Percentiles rank a stretch among this genome's conserved stretches.
Evolutionary conservation across 1,139 yeast species (phyloP).

Genomic region (Scheffersomyces lignicola): DNA sequence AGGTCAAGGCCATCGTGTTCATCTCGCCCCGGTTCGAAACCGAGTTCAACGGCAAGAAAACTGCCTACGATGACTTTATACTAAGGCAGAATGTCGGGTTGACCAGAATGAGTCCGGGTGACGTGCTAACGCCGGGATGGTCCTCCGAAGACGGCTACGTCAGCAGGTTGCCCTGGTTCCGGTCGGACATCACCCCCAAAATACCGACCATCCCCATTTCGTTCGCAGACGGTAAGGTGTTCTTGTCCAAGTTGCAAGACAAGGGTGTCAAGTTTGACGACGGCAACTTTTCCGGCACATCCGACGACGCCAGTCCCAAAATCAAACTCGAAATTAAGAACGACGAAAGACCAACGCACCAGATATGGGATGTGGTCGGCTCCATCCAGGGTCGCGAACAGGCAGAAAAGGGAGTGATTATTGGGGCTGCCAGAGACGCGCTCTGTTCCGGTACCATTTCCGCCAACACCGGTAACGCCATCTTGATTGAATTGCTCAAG

Average conservation of each 20-base stretch:
- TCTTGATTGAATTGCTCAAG: slow-evolving; percentile 70
- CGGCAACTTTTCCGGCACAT: slow-evolving; percentile 30
- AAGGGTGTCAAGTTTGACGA: slow-evolving; percentile 45
- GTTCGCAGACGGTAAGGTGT: slow-evolving; percentile 59
- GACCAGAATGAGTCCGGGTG: slow-evolving; percentile 71
- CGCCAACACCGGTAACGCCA: slow-evolving; percentile 75
- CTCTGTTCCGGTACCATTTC: slow-evolving; percentile 72
- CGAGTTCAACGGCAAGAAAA: slow-evolving; percentile 22
- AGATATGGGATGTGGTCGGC: slow-evolving; percentile 78
- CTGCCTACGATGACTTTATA: slow-evolving; percentile 44
- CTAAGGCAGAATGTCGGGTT: slow-evolving; percentile 68
- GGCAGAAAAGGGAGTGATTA: slow-evolving; percentile 65
- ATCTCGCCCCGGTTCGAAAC: slow-evolving; percentile 27
- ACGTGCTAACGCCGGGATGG: slow-evolving; percentile 79
- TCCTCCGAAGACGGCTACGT: slow-evolving; percentile 46
- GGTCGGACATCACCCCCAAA: slow-evolving; percentile 59
- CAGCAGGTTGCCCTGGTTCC: slow-evolving; percentile 40
- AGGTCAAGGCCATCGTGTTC: slow-evolving; percentile 39
- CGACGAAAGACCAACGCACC: slow-evolving; percentile 59
- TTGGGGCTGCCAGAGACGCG: slow-evolving; percentile 86
- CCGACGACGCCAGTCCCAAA: slow-evolving; percentile 27
- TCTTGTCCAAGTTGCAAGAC: slow-evolving; percentile 48
- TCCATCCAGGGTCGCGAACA: slow-evolving; percentile 82
- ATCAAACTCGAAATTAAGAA: slow-evolving; percentile 46
- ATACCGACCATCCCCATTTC: slow-evolving; percentile 80